Conservation (phyloP, 2,329 filamentous ascomycete species). For the Xylaria hypoxylon region DNA sequence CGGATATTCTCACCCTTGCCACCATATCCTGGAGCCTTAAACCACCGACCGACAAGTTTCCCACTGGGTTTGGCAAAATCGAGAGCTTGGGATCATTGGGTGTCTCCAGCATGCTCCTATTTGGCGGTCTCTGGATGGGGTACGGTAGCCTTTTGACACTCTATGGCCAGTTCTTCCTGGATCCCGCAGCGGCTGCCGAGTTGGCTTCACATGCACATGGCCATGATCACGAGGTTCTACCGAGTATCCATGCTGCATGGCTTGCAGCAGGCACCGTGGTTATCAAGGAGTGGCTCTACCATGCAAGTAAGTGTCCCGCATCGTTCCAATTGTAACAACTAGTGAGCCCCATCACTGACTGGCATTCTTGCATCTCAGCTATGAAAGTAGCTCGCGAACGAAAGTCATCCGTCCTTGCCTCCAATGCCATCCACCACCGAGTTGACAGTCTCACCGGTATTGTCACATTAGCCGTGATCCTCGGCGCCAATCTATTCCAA, state of each 20-base stretch:
- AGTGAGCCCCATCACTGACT: slow-evolving; percentile 45
- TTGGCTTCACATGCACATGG: slow-evolving; percentile 67
- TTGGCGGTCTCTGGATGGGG: slow-evolving; percentile 93
- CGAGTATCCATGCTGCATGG: slow-evolving; percentile 95
- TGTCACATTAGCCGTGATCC: slow-evolving; percentile 89
- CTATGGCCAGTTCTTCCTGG: slow-evolving; percentile 78
- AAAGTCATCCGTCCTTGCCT: slow-evolving; percentile 94
- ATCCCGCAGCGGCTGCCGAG: slow-evolving; percentile 66
- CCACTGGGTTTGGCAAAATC: slow-evolving; percentile 95
- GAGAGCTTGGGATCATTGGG: slow-evolving; percentile 94
- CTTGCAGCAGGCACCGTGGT: slow-evolving; percentile 88
- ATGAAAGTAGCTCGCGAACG: slow-evolving; percentile 96
- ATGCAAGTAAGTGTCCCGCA: slow-evolving; percentile 79
- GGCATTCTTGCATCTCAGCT: slow-evolving; percentile 61
- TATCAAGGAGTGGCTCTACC: slow-evolving; percentile 97
- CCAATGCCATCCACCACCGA: slow-evolving; percentile 95
- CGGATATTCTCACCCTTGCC: slow-evolving; percentile 91
- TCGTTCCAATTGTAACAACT: neutral
- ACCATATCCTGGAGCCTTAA: slow-evolving; percentile 95
- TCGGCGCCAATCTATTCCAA: slow-evolving; percentile 86
- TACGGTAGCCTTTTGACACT: slow-evolving; percentile 78
- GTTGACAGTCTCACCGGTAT: slow-evolving; percentile 96
- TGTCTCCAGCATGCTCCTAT: slow-evolving; percentile 89
- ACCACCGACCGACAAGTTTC: slow-evolving; percentile 84
- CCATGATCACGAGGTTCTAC: slow-evolving; percentile 74